Conservation (phyloP, 139 green algal genomes). For the Chlamydomonas schloesseri region DNA sequence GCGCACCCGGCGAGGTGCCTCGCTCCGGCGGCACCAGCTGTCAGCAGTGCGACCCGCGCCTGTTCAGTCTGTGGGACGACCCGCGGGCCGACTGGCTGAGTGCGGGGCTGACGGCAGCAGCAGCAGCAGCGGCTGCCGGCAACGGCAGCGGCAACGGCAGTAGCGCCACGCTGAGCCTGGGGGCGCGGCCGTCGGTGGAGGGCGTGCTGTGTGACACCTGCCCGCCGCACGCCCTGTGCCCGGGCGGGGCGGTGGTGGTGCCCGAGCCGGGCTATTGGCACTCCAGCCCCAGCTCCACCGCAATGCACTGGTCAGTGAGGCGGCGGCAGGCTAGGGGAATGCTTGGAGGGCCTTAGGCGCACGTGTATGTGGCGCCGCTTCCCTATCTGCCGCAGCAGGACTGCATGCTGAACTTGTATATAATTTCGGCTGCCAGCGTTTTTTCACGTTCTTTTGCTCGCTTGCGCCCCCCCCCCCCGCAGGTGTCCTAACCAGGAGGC, state of each 20-base stretch:
- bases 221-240: not conserved
- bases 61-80: slow-evolving; percentile 1
- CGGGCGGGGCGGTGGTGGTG: not conserved
- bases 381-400: too few relatives aligned
- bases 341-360: not conserved
- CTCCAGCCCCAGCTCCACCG: not conserved
- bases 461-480: too few relatives aligned
- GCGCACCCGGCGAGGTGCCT: not conserved
- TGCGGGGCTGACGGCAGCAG: too few relatives aligned
- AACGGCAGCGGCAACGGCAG: too few relatives aligned
- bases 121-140: not conserved
- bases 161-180: not conserved
- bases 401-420: too few relatives aligned
- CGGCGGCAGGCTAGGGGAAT: not conserved
- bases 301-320: not conserved
- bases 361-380: too few relatives aligned
- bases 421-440: too few relatives aligned
- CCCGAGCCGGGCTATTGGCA: not conserved
- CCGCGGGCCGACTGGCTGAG: not conserved
- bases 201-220: not conserved
- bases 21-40: not conserved
- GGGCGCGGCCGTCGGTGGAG: not conserved
- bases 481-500: not conserved
- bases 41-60: not conserved
- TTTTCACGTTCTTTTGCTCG: too few relatives aligned